These are phyloP conservation scores for Zymoseptoria brevis DNA, from an alignment of 2,329 filamentous ascomycete genomes.

Conservation along the genomic window DNA sequence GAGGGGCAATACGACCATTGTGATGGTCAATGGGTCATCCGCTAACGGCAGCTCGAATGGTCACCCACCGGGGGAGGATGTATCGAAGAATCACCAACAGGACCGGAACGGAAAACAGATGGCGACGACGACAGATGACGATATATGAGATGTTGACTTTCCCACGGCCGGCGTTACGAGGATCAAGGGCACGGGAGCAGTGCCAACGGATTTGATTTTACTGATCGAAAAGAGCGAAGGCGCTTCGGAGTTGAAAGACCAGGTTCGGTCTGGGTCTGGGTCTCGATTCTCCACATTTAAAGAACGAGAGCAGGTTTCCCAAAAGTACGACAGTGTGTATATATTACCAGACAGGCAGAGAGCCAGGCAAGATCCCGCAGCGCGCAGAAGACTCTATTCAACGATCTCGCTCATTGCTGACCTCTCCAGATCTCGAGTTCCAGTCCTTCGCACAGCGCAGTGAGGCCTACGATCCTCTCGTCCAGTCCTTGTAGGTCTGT, in stretches of 20 bases:
- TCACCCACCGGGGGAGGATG: neutral
- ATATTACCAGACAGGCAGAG: neutral
- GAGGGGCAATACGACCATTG: slow-evolving; percentile 11
- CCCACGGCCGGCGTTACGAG: neutral
- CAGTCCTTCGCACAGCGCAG: neutral
- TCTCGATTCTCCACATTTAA: neutral
- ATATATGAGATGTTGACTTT: neutral
- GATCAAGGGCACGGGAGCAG: neutral
- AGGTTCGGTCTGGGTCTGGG: neutral
- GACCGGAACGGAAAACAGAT: neutral
- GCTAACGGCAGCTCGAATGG: neutral
- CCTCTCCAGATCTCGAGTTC: neutral
- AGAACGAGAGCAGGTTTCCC: neutral
- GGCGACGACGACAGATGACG: neutral
- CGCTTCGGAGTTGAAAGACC: neutral
- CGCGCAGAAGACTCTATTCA: neutral
- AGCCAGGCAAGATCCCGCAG: neutral
- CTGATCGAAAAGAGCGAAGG: neutral
- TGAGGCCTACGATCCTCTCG: neutral
- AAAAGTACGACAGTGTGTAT: neutral
- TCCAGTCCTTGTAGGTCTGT: neutral
- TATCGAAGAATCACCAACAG: neutral
- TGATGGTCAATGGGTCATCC: neutral
- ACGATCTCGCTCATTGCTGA: neutral
- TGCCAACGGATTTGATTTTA: neutral